Conservation (phyloP, 257 asterid species). For the Salvia miltiorrhiza region DNA sequence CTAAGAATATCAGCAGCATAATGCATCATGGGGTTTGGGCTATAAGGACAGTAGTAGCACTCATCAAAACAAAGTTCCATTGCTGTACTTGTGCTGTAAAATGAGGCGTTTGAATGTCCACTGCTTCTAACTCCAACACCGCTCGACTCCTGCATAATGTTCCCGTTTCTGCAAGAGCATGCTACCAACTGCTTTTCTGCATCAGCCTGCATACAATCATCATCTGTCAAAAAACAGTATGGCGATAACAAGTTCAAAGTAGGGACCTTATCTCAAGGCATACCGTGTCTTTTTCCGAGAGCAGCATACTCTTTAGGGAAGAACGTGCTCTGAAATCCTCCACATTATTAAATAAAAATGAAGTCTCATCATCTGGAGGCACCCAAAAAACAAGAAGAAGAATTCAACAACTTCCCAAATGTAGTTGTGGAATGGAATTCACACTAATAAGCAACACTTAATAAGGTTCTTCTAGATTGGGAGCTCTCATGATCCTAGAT, state of each 20-base stretch:
- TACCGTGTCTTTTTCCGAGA: constrained; percentile 38
- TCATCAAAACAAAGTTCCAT: background rate
- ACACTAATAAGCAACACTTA: background rate
- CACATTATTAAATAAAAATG: constrained; percentile 16
- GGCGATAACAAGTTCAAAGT: background rate
- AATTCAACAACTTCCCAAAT: background rate
- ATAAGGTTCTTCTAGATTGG: too few relatives aligned
- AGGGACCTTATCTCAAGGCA: background rate
- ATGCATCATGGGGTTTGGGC: background rate
- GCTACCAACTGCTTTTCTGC: constrained; percentile 25
- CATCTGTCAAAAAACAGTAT: background rate
- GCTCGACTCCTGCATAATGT: constrained; percentile 18
- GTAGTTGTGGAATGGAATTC: background rate
- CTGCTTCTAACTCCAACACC: too few relatives aligned
- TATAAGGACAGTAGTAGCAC: background rate
- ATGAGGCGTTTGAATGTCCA: too few relatives aligned
- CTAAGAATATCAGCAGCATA: background rate
- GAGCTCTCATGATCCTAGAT: too few relatives aligned
- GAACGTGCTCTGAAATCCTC: too few relatives aligned
- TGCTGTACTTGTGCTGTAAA: constrained; percentile 3
- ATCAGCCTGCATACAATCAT: constrained; percentile 29
- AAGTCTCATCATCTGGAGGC: constrained; percentile 41
- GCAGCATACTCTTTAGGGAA: too few relatives aligned
- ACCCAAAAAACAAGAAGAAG: background rate
- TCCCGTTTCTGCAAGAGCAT: constrained; percentile 39